These are phyloP conservation scores for Cercospora beticola DNA, from an alignment of 2,329 filamentous ascomycete species.

Conservation along the genomic window DNA sequence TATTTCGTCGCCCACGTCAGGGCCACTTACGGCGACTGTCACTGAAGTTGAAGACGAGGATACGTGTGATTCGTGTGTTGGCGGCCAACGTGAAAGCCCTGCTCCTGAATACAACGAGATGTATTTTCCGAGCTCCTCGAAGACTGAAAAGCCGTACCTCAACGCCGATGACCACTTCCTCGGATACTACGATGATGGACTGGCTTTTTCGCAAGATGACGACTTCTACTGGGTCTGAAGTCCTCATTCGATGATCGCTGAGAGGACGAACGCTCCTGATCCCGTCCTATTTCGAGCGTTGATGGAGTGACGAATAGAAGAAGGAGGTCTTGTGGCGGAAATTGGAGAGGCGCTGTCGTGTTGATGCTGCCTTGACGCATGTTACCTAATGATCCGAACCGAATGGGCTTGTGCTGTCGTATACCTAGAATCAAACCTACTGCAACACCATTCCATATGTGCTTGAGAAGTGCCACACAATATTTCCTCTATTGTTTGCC, in stretches of 20 bases:
- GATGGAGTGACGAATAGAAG: background rate
- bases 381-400: background rate
- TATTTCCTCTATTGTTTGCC: background rate
- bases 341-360: background rate
- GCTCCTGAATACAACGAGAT: slow-evolving; percentile 17
- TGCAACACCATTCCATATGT: background rate
- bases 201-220: slow-evolving; percentile 13
- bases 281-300: background rate
- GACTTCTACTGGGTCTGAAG: slow-evolving; percentile 18
- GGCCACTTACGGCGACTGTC: slow-evolving; percentile 1
- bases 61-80: background rate
- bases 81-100: background rate
- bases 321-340: background rate
- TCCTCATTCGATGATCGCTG: background rate
- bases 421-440: background rate
- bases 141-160: background rate
- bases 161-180: slow-evolving; percentile 12
- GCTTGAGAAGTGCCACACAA: background rate
- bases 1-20: background rate
- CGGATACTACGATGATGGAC: slow-evolving; percentile 17
- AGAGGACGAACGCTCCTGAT: background rate
- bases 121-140: slow-evolving; percentile 4
- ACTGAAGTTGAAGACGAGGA: slow-evolving; percentile 11
- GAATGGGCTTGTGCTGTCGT: slow-evolving; percentile 2
- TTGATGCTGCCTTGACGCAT: background rate